phyloP scores from a whole-genome alignment of 2,329 filamentous ascomycete genomes.

The Thielaviopsis euricoi region DNA sequence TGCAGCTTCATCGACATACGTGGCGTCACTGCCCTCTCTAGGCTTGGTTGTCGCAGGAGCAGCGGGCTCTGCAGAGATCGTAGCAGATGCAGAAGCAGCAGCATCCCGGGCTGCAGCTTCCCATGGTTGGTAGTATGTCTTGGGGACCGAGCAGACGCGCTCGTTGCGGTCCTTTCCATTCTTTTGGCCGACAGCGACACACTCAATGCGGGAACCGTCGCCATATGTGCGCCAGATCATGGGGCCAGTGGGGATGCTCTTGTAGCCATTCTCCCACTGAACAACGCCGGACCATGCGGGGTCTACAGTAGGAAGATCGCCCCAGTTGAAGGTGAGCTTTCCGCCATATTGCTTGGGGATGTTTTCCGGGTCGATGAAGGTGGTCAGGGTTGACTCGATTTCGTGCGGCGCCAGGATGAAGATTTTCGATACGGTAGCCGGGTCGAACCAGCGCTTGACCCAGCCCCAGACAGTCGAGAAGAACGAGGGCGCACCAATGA shows the following conservation, averaged over 20 bases:
- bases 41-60: neutral
- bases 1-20: neutral
- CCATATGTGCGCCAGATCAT: constrained; percentile 38
- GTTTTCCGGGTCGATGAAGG: constrained; percentile 66
- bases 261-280: constrained; percentile 34
- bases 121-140: constrained; percentile 20
- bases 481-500: constrained; percentile 80
- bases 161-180: constrained; percentile 29
- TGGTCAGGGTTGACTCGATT: constrained; percentile 57
- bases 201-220: constrained; percentile 31
- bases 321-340: constrained; percentile 67
- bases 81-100: neutral
- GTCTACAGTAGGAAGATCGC: constrained; percentile 59
- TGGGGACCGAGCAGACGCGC: constrained; percentile 34
- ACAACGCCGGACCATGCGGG: constrained; percentile 33
- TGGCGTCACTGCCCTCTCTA: constrained; percentile 2
- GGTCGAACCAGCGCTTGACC: constrained; percentile 92
- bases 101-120: constrained; percentile 2
- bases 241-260: constrained; percentile 39
- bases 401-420: constrained; percentile 67
- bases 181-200: constrained; percentile 33
- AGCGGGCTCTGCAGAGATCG: neutral
- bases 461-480: constrained; percentile 90
- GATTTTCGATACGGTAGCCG: constrained; percentile 88
- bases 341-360: constrained; percentile 87